A percentile compares a stretch with the other conserved stretches of the same genome.
These are phyloP conservation scores for Ziziphus jujuba DNA, from an alignment of 306 rosid species.

Conservation along the genomic window DNA sequence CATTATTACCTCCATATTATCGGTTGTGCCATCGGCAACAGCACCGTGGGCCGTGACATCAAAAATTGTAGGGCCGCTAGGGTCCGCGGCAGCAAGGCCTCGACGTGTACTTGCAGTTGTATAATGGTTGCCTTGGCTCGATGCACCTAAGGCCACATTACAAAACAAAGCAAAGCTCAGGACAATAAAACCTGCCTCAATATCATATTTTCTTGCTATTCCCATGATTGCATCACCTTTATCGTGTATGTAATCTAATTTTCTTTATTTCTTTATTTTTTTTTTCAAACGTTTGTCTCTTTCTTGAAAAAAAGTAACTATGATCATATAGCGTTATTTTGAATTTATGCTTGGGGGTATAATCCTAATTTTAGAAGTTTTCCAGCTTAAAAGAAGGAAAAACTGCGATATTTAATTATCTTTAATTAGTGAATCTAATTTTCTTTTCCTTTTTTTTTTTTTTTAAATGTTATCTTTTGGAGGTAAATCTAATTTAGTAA, in stretches of 20 bases:
- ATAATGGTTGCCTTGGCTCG: conserved; percentile 9
- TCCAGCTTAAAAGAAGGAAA: no score
- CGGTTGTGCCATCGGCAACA: conserved; percentile 33
- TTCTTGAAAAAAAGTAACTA: no score
- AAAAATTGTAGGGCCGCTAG: conserved; percentile 20
- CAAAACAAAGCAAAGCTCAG: conserved; percentile 32
- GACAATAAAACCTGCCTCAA: conserved; percentile 10
- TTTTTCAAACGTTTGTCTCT: background rate
- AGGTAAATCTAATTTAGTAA: no score
- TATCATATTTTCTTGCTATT: conserved; percentile 13
- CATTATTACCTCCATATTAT: conserved; percentile 34
- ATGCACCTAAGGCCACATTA: conserved; percentile 22
- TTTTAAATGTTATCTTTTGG: no score
- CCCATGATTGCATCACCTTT: conserved; percentile 14
- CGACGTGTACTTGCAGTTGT: conserved; percentile 15
- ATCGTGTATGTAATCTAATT: background rate
- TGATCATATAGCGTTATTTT: no score
- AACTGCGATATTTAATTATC: no score
- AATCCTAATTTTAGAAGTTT: no score
- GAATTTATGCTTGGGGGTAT: no score
- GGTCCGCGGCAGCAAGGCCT: conserved; percentile 18
- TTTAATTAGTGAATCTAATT: no score
- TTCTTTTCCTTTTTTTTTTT: no score
- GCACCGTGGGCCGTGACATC: conserved; percentile 55
- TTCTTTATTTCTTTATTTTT: background rate